Conservation (phyloP, 257 asterid species). For the Galeopsis tetrahit region DNA sequence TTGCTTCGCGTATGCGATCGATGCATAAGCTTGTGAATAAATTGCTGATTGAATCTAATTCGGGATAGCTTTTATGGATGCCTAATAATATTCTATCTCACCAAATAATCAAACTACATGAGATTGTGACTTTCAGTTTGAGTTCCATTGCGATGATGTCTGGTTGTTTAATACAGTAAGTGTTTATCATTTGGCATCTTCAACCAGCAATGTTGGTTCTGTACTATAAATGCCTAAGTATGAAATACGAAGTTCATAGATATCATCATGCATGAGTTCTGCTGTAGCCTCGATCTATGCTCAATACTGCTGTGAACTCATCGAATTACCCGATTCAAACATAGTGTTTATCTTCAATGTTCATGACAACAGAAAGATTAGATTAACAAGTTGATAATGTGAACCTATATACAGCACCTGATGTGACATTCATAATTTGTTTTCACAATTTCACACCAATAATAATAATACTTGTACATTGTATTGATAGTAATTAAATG, state of each 20-base stretch:
- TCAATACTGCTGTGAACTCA: constrained; percentile 9
- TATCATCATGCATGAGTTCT: not conserved
- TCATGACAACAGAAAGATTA: not conserved
- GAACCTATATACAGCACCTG: not conserved
- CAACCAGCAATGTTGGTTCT: not conserved
- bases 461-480: not conserved
- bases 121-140: not conserved
- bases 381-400: not conserved
- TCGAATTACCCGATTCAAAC: not conserved
- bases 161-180: not conserved
- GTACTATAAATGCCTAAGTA: not conserved
- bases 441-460: not conserved
- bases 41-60: constrained; percentile 3
- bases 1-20: not conserved
- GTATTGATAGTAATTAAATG: constrained; percentile 1
- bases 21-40: constrained; percentile 9
- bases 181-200: constrained; percentile 4
- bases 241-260: not conserved
- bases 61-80: constrained; percentile 14
- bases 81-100: not conserved
- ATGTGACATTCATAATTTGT: constrained; percentile 3
- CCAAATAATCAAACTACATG: not conserved
- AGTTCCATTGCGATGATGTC: not conserved
- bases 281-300: not conserved
- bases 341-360: not conserved